Conservation (phyloP, 352 stramenopile species). For the Globisporangium echinulatum region DNA sequence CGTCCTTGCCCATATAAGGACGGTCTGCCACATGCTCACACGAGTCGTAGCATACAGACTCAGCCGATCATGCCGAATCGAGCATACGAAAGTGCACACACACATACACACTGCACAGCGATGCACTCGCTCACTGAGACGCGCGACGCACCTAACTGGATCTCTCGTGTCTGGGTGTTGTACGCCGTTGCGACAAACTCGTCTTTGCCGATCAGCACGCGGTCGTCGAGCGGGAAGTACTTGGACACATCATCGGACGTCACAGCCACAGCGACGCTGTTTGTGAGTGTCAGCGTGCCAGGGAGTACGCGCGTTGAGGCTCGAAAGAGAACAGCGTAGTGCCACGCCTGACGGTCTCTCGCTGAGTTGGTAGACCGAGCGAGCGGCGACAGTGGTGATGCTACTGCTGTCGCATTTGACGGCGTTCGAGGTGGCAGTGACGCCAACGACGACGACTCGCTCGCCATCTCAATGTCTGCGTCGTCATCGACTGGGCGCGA, state of each 20-base stretch:
- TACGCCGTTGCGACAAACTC: conserved; percentile 52
- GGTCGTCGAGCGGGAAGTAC: conserved; percentile 57
- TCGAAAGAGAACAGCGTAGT: conserved; percentile 74
- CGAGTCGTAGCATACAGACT: too few relatives aligned
- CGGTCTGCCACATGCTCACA: conserved; percentile 31
- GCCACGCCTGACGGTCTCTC: conserved; percentile 40
- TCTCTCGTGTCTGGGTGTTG: conserved; percentile 24
- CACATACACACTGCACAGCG: background rate
- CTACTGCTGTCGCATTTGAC: too few relatives aligned
- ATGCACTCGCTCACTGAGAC: too few relatives aligned
- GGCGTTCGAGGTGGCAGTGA: background rate
- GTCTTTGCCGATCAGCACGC: conserved; percentile 42
- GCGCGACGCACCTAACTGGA: conserved; percentile 33
- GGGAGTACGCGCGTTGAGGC: conserved; percentile 43
- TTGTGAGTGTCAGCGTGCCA: conserved; percentile 36
- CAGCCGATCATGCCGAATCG: too few relatives aligned
- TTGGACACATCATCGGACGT: conserved; percentile 40
- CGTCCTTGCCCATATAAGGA: conserved; percentile 43
- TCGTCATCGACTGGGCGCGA: background rate
- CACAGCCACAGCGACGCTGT: conserved; percentile 23
- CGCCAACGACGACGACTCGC: background rate
- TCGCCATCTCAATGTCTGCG: conserved; percentile 6
- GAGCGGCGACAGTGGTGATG: too few relatives aligned
- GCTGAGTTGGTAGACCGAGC: background rate
- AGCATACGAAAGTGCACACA: background rate